phyloP scores from a whole-genome alignment of 768 basidiomycete genomes.

The Boletus rubroflammeus region DNA sequence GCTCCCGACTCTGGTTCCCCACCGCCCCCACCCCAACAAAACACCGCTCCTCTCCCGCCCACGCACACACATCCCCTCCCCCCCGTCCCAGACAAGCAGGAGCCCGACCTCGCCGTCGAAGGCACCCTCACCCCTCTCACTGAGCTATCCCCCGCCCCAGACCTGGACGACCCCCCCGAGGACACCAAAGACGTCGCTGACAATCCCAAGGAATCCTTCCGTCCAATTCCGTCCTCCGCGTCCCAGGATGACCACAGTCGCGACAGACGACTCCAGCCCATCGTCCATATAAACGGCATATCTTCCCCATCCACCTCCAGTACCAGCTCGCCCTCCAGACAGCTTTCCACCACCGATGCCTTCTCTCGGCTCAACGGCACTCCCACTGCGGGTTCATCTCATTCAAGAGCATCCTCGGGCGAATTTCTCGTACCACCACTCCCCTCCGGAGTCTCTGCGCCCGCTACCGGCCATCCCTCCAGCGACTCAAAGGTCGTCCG shows the following conservation, averaged over 20 bases:
- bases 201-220: conserved; percentile 22
- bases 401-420: conserved; percentile 27
- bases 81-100: conserved; percentile 26
- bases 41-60: conserved; percentile 15
- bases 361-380: conserved; percentile 22
- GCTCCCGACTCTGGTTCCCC: conserved; percentile 44
- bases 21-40: conserved; percentile 26
- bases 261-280: conserved; percentile 18
- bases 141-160: conserved; percentile 68
- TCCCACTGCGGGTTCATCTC: conserved; percentile 18
- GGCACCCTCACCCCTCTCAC: conserved; percentile 66
- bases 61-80: conserved; percentile 15
- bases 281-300: conserved; percentile 22
- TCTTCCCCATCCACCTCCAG: conserved; percentile 18
- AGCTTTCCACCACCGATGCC: conserved; percentile 19
- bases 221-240: conserved; percentile 13
- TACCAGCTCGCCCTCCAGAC: conserved; percentile 20
- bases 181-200: conserved; percentile 36
- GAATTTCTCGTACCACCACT: conserved; percentile 30
- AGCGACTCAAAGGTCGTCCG: conserved; percentile 46
- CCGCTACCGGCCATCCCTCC: conserved; percentile 4
- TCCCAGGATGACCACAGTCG: conserved; percentile 14
- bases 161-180: conserved; percentile 42
- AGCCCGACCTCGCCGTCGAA: conserved; percentile 38
- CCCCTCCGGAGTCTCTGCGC: conserved; percentile 22